Base-by-base conservation (phyloP, 352 stramenopile genomes). In the Phytopythium kandeliae region DNA sequence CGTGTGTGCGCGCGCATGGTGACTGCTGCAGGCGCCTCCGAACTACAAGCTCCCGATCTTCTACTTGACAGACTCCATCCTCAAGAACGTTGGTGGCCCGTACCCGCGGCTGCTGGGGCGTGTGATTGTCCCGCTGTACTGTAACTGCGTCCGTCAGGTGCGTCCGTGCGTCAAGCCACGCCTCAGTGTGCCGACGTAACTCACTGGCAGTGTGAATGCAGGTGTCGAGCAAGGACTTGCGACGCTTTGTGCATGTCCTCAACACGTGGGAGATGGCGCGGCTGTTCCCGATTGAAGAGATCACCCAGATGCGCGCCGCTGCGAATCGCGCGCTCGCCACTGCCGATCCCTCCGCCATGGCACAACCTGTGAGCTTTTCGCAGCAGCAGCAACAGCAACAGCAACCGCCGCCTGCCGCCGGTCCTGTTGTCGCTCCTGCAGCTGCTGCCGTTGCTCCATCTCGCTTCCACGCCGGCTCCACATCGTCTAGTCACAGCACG, bases 11-110 rank as follows among this genome's bases (percentile, higher is more conserved):
- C 15, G 31, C 11, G 2, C 3, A 15, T 49, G 63, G 12, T 43
- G 16, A 36, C 36, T 15, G 38, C 16, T 28, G 26, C 52, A 91
- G 77, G 82, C 82, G 1, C 67, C 74, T 13, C 74, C 84, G 3
- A 81, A 89, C 38, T 93, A 79, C 68, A 93, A 93, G 62, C 65
- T 96, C n/a, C 80, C 86, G 22, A 92, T 94, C 52, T 90, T 95
- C 55, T 96, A 96, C 62, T 61, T 96, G 21, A 95, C 84, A 11
- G 86, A 96, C 58, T 96, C 86, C 13, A 96, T 96, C 54, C 67
- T 96, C 33, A 95, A 93, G 71, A 96, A 96, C 51, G 77, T 95
- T 9, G 60, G 74, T 13, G 84, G 81, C 0, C 74, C 78, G 44
- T 96, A 96, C 60, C 35, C 78, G 10, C 22, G 65, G 28, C 72